Percentiles rank a stretch among this genome's conserved stretches.
Conservation (phyloP, 2,329 filamentous ascomycete species). For the Pseudocercospora pini-densiflorae region DNA sequence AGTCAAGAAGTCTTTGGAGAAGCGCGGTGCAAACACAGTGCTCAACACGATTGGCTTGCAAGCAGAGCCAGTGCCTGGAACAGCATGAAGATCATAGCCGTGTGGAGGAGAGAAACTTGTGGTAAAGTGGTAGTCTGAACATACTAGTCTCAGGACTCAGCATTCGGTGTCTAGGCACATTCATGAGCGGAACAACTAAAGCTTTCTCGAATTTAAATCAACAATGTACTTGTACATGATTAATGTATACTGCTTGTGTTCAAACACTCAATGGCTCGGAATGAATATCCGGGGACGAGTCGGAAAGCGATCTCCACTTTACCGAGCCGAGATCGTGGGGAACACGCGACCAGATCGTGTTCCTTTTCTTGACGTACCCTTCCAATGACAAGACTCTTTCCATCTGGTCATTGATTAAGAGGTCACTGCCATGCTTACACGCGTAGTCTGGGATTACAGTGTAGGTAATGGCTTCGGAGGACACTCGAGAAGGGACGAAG, state of each 20-base stretch:
- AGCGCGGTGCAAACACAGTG: conserved; percentile 9
- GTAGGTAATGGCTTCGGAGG: neutral
- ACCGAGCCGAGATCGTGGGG: neutral
- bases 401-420: neutral
- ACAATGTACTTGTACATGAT: neutral
- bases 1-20: conserved; percentile 37
- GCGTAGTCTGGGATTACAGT: neutral
- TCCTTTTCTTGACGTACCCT: neutral
- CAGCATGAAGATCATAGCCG: neutral
- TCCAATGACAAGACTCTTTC: neutral
- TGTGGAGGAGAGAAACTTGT: neutral
- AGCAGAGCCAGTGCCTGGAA: neutral
- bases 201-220: neutral
- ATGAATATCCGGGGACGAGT: neutral
- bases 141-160: neutral
- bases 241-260: neutral
- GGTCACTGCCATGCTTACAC: neutral
- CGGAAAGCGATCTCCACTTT: neutral
- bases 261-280: neutral
- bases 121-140: neutral
- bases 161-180: neutral
- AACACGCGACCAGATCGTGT: neutral
- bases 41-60: conserved; percentile 9
- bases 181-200: neutral
- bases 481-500: conserved; percentile 12